Evolutionary conservation across 306 rosid genomes (phyloP), one percentile per base, ranked within the genome.

Genomic region (Boehmeria nivea): DNA sequence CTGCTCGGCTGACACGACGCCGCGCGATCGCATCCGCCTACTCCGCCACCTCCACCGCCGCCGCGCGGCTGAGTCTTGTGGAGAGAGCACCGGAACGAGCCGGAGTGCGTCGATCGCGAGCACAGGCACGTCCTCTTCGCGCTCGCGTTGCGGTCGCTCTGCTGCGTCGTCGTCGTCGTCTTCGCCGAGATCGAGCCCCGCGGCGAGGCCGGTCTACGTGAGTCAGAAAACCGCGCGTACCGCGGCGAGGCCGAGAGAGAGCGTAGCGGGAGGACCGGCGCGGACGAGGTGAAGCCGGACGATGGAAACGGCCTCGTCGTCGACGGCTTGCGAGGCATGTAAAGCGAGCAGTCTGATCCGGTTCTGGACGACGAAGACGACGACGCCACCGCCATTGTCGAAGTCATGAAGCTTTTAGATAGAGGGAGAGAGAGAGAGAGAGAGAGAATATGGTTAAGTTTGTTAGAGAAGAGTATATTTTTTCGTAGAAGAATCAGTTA

Each of bases 71-170:
- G 66, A 24, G 76, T 70, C 45, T 87, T 87, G 67, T 91, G 98
- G 16, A 82, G 83, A 49, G 87, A 80, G 64, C 96, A 91, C 4
- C 99, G 85, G 64, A 87, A 87, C 6, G 99, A 91, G 50, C 99
- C 99, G 0, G 96, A 96, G 64, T 91, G 99, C 7, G 74, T 80
- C 2, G 99, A 86, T 0, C 95, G 96, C 5, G 99, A 87, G 57
- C 99, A 91, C 93, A 87, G 75, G 50, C 99, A 91, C 1, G 89
- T 80, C 9, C 88, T 70, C 74, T 80, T 91, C 72, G 56, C 71
- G 13, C 63, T 71, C 37, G 34, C 16, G 51, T 46, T n/a, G 0
- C 59, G 67, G 18, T 63, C 60, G 51, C 73, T 40, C 43, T 46
- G 22, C 27, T 3, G n/a, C 54, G 31, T 3, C 10, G 36, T 12